Conservation (phyloP, 2,329 filamentous ascomycete species). For the Aspergillaceae sp. region DNA sequence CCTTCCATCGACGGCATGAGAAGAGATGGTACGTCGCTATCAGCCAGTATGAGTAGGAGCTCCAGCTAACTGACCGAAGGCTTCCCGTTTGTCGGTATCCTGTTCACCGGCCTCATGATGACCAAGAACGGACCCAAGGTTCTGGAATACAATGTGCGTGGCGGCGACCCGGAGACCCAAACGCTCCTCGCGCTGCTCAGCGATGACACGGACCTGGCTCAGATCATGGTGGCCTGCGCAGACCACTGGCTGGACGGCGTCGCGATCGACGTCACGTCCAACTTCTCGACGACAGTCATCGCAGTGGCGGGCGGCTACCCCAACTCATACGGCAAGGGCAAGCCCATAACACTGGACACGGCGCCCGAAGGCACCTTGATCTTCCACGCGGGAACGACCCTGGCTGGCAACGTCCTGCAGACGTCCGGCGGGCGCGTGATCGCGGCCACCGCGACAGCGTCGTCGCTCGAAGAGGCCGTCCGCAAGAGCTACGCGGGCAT, state of each 20-base stretch:
- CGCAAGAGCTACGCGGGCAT: conserved; percentile 81
- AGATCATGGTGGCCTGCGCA: conserved; percentile 79
- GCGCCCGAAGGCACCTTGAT: conserved; percentile 55
- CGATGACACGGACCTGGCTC: conserved; percentile 70
- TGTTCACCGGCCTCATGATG: conserved; percentile 72
- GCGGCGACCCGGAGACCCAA: conserved; percentile 87
- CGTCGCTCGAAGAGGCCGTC: conserved; percentile 71
- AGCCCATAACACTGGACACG: conserved; percentile 50
- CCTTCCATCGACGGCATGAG: conserved; percentile 86
- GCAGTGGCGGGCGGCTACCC: conserved; percentile 89
- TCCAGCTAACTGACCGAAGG: conserved; percentile 15
- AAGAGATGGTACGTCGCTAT: conserved; percentile 46
- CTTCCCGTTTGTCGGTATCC: conserved; percentile 37
- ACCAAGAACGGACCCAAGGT: conserved; percentile 71
- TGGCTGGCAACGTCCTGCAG: conserved; percentile 55
- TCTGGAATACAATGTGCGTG: conserved; percentile 87
- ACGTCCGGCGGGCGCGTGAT: conserved; percentile 88
- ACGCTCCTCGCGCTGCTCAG: conserved; percentile 72
- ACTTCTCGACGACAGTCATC: conserved; percentile 85
- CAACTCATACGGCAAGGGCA: conserved; percentile 73
- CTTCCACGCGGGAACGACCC: conserved; percentile 85
- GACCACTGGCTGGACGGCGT: conserved; percentile 64
- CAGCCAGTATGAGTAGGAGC: too few relatives aligned
- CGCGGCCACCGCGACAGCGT: conserved; percentile 72
- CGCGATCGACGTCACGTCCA: conserved; percentile 56